Conservation (phyloP, 768 basidiomycete species). For the Dioszegia aurantiaca region DNA sequence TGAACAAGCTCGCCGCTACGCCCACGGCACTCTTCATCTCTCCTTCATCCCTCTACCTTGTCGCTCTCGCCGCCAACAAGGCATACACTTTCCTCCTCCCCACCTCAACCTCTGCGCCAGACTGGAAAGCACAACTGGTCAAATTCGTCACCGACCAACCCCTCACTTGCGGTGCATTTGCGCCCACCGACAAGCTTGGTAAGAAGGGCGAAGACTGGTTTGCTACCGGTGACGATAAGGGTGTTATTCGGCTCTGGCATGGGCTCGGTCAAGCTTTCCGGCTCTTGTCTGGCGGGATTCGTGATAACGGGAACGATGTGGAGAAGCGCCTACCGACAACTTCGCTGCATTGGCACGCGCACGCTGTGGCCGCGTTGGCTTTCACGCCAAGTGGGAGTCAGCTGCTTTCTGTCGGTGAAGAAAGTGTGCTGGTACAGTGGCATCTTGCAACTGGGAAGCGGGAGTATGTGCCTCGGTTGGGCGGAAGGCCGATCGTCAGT, state of each 20-base stretch:
- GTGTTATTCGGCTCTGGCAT: slow-evolving; percentile 87
- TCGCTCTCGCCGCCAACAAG: slow-evolving; percentile 45
- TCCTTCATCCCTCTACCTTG: slow-evolving; percentile 43
- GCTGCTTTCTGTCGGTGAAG: slow-evolving; percentile 88
- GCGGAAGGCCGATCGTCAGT: slow-evolving; percentile 75
- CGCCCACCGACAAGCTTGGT: slow-evolving; percentile 61
- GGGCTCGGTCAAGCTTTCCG: slow-evolving; percentile 64
- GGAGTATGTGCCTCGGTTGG: slow-evolving; percentile 89
- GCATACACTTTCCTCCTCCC: slow-evolving; percentile 46
- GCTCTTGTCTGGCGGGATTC: slow-evolving; percentile 7
- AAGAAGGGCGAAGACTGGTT: slow-evolving; percentile 68
- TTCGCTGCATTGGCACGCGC: slow-evolving; percentile 93
- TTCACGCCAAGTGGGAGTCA: slow-evolving; percentile 92
- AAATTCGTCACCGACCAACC: slow-evolving; percentile 78
- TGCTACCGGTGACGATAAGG: slow-evolving; percentile 85
- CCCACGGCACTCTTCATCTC: slow-evolving; percentile 45
- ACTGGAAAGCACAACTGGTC: slow-evolving; percentile 41
- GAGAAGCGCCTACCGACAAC: slow-evolving; percentile 76
- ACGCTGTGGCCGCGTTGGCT: slow-evolving; percentile 77
- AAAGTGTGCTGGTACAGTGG: slow-evolving; percentile 96
- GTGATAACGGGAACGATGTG: slow-evolving; percentile 6
- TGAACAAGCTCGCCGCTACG: slow-evolving; percentile 34
- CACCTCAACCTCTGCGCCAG: slow-evolving; percentile 5
- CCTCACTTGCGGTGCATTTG: slow-evolving; percentile 79
- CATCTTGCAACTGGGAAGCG: slow-evolving; percentile 81